Percentiles rank a stretch among this genome's conserved stretches.
Evolutionary conservation across 2,329 filamentous ascomycete species (phyloP).

Genomic region (Pyrenochaeta sp.): DNA sequence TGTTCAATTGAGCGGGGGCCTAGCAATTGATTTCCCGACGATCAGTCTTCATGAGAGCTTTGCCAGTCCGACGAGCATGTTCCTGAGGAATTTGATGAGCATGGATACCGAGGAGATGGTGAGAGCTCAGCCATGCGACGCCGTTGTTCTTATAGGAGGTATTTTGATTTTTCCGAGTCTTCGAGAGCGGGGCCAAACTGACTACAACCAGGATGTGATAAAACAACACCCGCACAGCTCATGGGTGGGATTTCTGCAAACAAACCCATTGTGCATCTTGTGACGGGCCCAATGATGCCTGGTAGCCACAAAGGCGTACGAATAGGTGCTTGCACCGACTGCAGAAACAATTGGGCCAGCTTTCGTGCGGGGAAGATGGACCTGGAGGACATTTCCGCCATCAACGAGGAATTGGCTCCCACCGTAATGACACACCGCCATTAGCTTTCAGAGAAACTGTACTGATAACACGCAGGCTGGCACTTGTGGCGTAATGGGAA

Average conservation of each 20-base stretch:
- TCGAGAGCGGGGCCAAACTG: not conserved
- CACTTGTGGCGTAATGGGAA: slow-evolving; percentile 66
- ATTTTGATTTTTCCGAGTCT: not conserved
- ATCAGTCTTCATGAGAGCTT: slow-evolving; percentile 77
- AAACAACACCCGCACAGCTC: slow-evolving; percentile 75
- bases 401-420: slow-evolving; percentile 77
- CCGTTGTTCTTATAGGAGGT: slow-evolving; percentile 72
- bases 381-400: slow-evolving; percentile 72
- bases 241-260: slow-evolving; percentile 80
- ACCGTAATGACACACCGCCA: no score
- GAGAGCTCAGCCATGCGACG: slow-evolving; percentile 73
- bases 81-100: slow-evolving; percentile 75
- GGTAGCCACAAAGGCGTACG: slow-evolving; percentile 70
- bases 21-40: slow-evolving; percentile 76
- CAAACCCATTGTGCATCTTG: slow-evolving; percentile 72
- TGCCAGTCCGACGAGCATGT: slow-evolving; percentile 76
- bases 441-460: slow-evolving; percentile 23
- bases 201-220: slow-evolving; percentile 69
- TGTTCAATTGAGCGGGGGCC: slow-evolving; percentile 69
- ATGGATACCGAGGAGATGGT: slow-evolving; percentile 86
- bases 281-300: slow-evolving; percentile 79
- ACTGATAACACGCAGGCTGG: slow-evolving; percentile 43
- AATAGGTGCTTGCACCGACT: slow-evolving; percentile 78
- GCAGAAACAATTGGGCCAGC: slow-evolving; percentile 75
- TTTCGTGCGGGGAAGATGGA: slow-evolving; percentile 72